These are phyloP conservation scores for Iris pallida DNA, from an alignment of 116 monocot genomes.

Conservation along the genomic window DNA sequence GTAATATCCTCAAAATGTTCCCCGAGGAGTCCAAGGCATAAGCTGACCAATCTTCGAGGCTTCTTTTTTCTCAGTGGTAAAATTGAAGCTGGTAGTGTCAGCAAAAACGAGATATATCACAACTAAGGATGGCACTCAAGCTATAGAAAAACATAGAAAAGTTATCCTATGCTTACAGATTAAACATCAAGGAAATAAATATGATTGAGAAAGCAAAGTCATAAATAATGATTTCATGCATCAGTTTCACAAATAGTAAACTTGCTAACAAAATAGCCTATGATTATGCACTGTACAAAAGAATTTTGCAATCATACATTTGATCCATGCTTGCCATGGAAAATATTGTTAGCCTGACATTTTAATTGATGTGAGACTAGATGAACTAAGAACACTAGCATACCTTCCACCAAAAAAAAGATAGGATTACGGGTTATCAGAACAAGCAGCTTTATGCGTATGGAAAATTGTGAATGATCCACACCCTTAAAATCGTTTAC, in stretches of 20 bases:
- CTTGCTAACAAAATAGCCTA: too few species aligned
- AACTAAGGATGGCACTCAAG: too few species aligned
- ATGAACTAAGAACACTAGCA: too few species aligned
- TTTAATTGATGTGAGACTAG: too few species aligned
- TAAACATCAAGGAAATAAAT: neutral
- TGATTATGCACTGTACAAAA: neutral
- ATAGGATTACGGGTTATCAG: neutral
- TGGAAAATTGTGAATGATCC: neutral
- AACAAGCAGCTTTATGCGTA: neutral
- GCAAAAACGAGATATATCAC: too few species aligned
- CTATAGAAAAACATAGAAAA: neutral
- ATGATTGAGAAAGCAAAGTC: neutral
- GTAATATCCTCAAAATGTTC: slow-evolving; percentile 80
- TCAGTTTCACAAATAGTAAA: neutral
- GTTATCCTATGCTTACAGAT: neutral
- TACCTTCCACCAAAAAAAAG: neutral
- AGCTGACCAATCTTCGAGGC: slow-evolving; percentile 69
- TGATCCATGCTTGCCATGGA: neutral
- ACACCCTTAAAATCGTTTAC: neutral
- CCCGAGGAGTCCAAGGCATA: slow-evolving; percentile 90
- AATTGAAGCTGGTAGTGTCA: slow-evolving; percentile 25
- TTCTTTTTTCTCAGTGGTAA: slow-evolving; percentile 26
- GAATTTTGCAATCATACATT: neutral
- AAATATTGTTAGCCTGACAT: neutral
- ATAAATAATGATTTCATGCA: neutral